These are phyloP conservation scores for Trichoderma sp. DNA, from an alignment of 2,329 filamentous ascomycete genomes.

Conservation along the genomic window DNA sequence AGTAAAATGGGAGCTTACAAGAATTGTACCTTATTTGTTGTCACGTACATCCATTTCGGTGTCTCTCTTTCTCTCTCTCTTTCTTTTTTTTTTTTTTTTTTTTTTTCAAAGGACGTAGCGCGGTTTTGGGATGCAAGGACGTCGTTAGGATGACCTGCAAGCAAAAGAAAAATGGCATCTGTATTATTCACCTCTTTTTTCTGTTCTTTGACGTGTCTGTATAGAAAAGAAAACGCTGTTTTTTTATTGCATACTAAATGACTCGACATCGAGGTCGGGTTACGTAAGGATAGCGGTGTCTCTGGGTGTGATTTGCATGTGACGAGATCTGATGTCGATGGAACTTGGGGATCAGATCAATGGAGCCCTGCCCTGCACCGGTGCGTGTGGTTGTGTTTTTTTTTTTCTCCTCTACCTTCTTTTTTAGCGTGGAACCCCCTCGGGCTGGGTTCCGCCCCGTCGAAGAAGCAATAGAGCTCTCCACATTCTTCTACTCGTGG, in stretches of 20 bases:
- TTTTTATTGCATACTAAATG: not conserved
- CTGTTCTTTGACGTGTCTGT: not conserved
- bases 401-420: not conserved
- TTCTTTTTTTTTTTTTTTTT: no score
- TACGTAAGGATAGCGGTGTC: constrained; percentile 3
- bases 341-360: constrained; percentile 17
- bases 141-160: not conserved
- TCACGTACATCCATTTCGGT: not conserved
- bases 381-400: not conserved
- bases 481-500: constrained; percentile 10
- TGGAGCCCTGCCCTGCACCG: not conserved
- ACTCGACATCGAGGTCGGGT: not conserved
- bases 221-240: not conserved
- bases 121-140: not conserved
- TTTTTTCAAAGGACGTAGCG: no score
- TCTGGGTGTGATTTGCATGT: constrained; percentile 11
- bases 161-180: not conserved
- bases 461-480: not conserved
- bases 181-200: not conserved
- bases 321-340: constrained; percentile 20
- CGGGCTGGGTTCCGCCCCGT: not conserved
- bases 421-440: not conserved
- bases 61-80: not conserved
- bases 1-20: not conserved
- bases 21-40: not conserved